Base-by-base conservation (phyloP, 2,329 filamentous ascomycete species). In the Macroventuria anomochaeta region DNA sequence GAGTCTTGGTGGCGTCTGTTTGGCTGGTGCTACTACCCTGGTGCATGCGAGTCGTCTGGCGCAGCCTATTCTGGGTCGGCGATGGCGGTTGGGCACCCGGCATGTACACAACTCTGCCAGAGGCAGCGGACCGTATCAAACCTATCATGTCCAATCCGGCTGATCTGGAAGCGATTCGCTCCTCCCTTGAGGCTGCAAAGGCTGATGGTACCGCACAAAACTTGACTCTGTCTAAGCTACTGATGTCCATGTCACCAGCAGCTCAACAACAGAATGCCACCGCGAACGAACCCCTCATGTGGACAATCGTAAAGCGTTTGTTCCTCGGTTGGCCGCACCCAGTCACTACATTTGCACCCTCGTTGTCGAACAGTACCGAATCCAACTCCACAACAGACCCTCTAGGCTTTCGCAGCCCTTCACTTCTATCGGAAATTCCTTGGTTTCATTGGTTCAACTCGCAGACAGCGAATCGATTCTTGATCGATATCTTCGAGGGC, bases 1-100 rank as follows among this genome's bases (percentile, higher is more conserved):
- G 88, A 34, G 74, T 87, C 23, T 77, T 97, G 44, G 95, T 97
- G 26, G 83, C 84, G 10, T 87, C 88, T 49, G 91, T 99, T 18
- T 99, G 96, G 95, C 81, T 97, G 18, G 86, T 89, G 42, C 88
- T 90, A 79, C 81, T 99, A 39, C 95, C 95, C 1, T 97, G 91
- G 78, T 85, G 90, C 39, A 96, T 97, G 84, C 86, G 96, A 65
- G 88, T 90, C 31, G 87, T 96, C 39, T 99, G 95, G 96, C 86
- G 93, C 32, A 89, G 91, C 56, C 82, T 97, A 62, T 97, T 99
- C 77, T 99, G 93, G 92, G 80, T 96, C 57, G 93, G 90, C 55
- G 93, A 97, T 73, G 81, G 90, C 78, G 81, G 90, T 26, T 87
- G 85, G 84, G 77, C 79, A 32, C 70, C 73, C 44, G 77, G 80